Base-by-base conservation (phyloP, 2,329 filamentous ascomycete species). In the Setomelanomma holmii region DNA sequence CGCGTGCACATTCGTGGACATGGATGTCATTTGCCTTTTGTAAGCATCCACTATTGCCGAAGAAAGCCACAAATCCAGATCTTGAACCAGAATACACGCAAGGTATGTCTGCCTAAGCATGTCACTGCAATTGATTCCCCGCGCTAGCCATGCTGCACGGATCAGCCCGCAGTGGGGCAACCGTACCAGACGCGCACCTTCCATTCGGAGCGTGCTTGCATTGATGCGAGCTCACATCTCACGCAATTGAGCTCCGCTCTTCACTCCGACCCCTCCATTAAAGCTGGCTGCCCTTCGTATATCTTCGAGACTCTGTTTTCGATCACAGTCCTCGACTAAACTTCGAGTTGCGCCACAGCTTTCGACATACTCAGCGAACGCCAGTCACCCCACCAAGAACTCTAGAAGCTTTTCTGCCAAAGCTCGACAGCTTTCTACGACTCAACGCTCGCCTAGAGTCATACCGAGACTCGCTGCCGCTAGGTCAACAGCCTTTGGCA, bases 241-340 rank as follows among this genome's bases (percentile, higher is more conserved):
- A 50, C 51, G 55, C 58, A 51, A 55, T 57, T 58, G 40, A 45
- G 55, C 40, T 53, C 56, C 55, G 55, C 55, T 30, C 22, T 47
- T 30, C 20, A 48, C 41, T 58, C 55, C 48, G 49, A 49, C 45
- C 44, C 44, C 50, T 59, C n/a, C 44, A 34, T 60, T 42, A 61
- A 73, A 66, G 40, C 71, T 74, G 71, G 71, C 71, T 57, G 53
- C 61, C 53, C 58, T 71, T 54, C 55, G 58, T 34, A 40, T 62
- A 41, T 51, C 63, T 35, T 61, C 69, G 69, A 73, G 71, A 68
- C 69, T 60, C 55, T 67, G 71, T 58, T 72, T 66, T 74, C 71
- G 68, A 54, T 59, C 63, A 45, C 59, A 61, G 52, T 55, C 67
- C 47, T 63, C 59, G 58, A 65, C 51, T 45, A 61, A 58, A 56